phyloP scores from a whole-genome alignment of 768 basidiomycete genomes.

The Antrodiella citrinella region DNA sequence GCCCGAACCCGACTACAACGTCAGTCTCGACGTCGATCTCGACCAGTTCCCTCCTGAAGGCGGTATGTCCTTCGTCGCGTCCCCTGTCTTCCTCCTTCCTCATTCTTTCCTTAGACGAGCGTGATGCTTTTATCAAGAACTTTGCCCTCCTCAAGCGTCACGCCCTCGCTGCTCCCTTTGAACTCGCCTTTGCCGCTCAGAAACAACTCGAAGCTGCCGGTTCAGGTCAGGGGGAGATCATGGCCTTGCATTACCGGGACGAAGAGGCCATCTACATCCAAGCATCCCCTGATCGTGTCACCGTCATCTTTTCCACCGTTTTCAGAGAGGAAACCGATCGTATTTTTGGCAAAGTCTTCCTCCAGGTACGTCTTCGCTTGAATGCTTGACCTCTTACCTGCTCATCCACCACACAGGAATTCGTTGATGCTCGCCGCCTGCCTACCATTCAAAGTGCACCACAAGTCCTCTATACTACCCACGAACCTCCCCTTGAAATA shows the following conservation, averaged over 20 bases:
- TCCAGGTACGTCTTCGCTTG: conserved; percentile 56
- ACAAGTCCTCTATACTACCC: conserved; percentile 90
- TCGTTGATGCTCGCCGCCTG: conserved; percentile 93
- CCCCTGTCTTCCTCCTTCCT: conserved; percentile 3
- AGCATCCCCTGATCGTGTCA: conserved; percentile 90
- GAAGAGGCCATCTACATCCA: conserved; percentile 97
- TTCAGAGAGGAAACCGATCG: conserved; percentile 97
- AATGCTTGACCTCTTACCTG: neutral
- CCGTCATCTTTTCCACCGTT: conserved; percentile 94
- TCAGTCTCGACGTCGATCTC: conserved; percentile 80
- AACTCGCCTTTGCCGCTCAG: conserved; percentile 77
- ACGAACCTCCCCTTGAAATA: conserved; percentile 96
- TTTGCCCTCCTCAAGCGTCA: conserved; percentile 86
- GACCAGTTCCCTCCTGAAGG: conserved; percentile 75
- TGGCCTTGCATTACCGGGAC: conserved; percentile 91
- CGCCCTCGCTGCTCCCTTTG: conserved; percentile 91
- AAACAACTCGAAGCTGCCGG: conserved; percentile 74
- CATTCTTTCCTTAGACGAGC: conserved; percentile 47
- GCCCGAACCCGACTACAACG: conserved; percentile 83
- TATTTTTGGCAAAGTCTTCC: conserved; percentile 95
- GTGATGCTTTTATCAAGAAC: conserved; percentile 72
- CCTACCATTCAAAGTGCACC: conserved; percentile 94
- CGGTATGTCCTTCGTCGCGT: conserved; percentile 45
- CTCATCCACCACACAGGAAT: conserved; percentile 55
- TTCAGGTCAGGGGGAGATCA: conserved; percentile 67